A percentile compares a stretch with the other conserved stretches of the same genome.
Evolutionary conservation across 2,329 filamentous ascomycete species (phyloP).

Genomic region (Cyphellophora europaea): DNA sequence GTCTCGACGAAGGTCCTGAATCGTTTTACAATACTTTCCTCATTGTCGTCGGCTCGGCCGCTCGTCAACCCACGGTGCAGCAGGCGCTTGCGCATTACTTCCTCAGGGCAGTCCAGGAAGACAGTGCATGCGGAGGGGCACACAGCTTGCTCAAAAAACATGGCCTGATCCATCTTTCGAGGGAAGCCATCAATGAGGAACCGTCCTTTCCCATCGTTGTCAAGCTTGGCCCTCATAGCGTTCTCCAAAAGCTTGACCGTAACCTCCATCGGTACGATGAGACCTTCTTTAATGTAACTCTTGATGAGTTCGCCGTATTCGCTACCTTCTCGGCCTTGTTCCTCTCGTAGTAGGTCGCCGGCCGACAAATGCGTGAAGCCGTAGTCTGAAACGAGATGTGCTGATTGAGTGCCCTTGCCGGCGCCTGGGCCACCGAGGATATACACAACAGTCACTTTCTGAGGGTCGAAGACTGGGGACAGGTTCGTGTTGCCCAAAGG

Average conservation of each 20-base stretch:
- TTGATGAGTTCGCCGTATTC: constrained; percentile 91
- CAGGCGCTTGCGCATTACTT: constrained; percentile 73
- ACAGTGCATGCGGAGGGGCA: constrained; percentile 76
- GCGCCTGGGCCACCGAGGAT: constrained; percentile 92
- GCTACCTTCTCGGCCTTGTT: constrained; percentile 77
- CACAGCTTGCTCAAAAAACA: constrained; percentile 85
- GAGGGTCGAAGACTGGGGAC: constrained; percentile 62
- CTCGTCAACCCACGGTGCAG: constrained; percentile 88
- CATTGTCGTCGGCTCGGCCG: constrained; percentile 86
- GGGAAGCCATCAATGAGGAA: constrained; percentile 83
- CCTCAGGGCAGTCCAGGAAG: constrained; percentile 90
- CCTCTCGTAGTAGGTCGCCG: constrained; percentile 84
- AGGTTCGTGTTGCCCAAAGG: constrained; percentile 43
- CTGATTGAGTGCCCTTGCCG: constrained; percentile 94
- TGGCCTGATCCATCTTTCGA: constrained; percentile 91
- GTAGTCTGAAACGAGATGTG: constrained; percentile 75
- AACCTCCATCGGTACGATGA: constrained; percentile 98
- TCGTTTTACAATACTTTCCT: constrained; percentile 89
- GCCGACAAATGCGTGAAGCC: constrained; percentile 89
- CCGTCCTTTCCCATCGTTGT: constrained; percentile 48
- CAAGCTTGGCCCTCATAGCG: constrained; percentile 68
- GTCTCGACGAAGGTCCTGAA: constrained; percentile 92
- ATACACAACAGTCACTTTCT: constrained; percentile 85
- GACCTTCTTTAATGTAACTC: constrained; percentile 84
- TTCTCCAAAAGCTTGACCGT: constrained; percentile 90